Evolutionary conservation across 2,329 filamentous ascomycete genomes (phyloP), one percentile per base, ranked within the genome.

Genomic region (Phaeophleospora eucalypticola): DNA sequence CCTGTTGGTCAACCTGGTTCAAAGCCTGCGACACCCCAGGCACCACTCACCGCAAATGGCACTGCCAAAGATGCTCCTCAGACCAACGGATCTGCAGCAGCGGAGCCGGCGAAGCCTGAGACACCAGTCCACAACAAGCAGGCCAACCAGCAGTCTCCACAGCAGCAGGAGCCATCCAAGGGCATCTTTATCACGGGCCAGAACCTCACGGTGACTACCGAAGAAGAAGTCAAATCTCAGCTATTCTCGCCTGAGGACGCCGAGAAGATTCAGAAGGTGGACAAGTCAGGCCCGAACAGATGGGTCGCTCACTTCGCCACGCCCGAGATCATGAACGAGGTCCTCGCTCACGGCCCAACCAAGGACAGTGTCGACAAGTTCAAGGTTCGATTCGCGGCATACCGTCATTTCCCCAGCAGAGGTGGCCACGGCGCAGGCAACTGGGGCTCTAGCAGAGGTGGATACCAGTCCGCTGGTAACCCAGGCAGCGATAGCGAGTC

Each of bases 291-390:
- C 75, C 82, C 82, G 61, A 82, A 82, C 52, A 89, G 89, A 73
- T 90, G 85, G 71, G 87, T 95, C 41, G 89, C 88, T 19, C 84
- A 90, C 56, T 97, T 97, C 72, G 82, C 84, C 64, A 87, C 78
- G 2, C 64, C 75, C 2, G 86, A 94, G 57, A 87, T 95, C 40
- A 87, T 91, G 62, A 87, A 90, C 59, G 81, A 78, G 27, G 88
- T 89, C 27, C 78, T 95, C 62, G 79, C 82, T 35, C 83, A 82
- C 54, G 77, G 94, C 48, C 80, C 88, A 4, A 78, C 84, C 59
- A 91, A 90, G 76, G 62, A 67, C 16, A 60, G 48, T 19, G 51
- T 50, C 35, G 63, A 86, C 82, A 82, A 87, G 53, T 85, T 84
- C 53, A 87, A 86, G 69, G 49, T 60, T 20, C 52, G 52, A 24